Base-by-base conservation (phyloP, 352 stramenopile genomes). In the Pythium apleroticum region DNA sequence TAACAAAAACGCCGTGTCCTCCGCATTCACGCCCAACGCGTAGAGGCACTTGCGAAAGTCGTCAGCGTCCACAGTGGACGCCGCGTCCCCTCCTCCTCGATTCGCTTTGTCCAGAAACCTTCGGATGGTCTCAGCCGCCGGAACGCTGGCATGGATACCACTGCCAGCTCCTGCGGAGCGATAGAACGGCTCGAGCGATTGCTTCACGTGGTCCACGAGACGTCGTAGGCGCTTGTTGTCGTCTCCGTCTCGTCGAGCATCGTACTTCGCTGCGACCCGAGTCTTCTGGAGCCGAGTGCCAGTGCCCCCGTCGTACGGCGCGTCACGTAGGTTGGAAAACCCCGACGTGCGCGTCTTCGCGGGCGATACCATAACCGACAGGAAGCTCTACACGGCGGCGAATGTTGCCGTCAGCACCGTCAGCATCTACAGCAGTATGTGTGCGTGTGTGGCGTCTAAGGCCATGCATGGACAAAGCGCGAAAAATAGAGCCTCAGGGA, bases 1-100 rank as follows among this genome's bases (percentile, higher is more conserved):
- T 0, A 83, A 33, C 17, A 83, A 8, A 27, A 72, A 60, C 45
- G 65, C 73, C 4, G 63, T 62, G 52, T 83, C 75, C 3, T 75
- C 68, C 2, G 71, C 15, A 19, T 63, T 41, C 0, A 77, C 4
- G 2, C 75, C 75, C 28, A 83, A 45, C 31, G 75, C 68, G 28
- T 72, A 80, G 4, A 83, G 54, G 33, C 70, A 77, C 53, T 80
- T 80, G 52, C 68, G 75, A 8, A 83, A 67, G 15, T 68, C 62
- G 22, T 35, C 14, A 2, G 64, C 58, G 3, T 77, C 68, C 17
- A 80, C 54, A 20, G 25, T 30, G n/a, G 39, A 17, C 17, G 54
- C 1, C n/a, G 19, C 12, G 17, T 43, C 22, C 14, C n/a, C 25
- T 14, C 37, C 60, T 24, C 46, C 20, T 17, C 19, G n/a, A 45